These are phyloP conservation scores for Anthracocystis walkeri DNA, from an alignment of 1,284 basidiomycete genomes.

Conservation along the genomic window DNA sequence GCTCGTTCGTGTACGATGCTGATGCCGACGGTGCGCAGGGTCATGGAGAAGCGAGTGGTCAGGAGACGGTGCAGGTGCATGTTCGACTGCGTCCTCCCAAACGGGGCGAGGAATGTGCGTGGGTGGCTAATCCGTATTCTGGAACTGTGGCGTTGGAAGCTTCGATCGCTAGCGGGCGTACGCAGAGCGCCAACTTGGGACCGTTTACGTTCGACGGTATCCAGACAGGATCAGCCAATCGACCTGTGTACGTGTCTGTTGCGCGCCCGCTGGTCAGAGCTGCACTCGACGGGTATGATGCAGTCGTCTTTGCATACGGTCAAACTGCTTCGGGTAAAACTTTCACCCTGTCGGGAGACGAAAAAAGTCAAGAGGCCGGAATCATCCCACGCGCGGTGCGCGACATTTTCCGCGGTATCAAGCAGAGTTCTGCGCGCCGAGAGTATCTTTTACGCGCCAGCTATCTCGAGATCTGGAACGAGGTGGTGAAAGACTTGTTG, in stretches of 20 bases:
- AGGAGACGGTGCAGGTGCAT: constrained; percentile 58
- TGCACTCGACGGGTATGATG: constrained; percentile 64
- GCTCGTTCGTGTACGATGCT: constrained; percentile 60
- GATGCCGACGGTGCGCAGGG: constrained; percentile 6
- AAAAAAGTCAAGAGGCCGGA: constrained; percentile 71
- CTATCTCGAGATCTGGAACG: constrained; percentile 91
- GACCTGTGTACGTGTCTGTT: constrained; percentile 83
- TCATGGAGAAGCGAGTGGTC: constrained; percentile 5
- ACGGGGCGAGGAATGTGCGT: constrained; percentile 56
- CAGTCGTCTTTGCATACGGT: constrained; percentile 65
- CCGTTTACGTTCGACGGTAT: constrained; percentile 75
- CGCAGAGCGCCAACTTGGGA: constrained; percentile 47
- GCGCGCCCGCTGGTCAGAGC: constrained; percentile 82
- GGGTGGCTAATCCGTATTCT: constrained; percentile 48
- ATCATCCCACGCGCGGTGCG: constrained; percentile 62
- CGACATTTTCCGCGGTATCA: constrained; percentile 70
- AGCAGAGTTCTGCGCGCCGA: constrained; percentile 70
- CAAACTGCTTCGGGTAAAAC: constrained; percentile 70
- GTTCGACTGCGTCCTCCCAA: constrained; percentile 56
- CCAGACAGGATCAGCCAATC: constrained; percentile 84
- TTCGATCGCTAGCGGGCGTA: constrained; percentile 32
- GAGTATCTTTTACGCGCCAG: constrained; percentile 94
- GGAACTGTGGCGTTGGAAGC: constrained; percentile 54
- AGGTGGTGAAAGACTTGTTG: constrained; percentile 86
- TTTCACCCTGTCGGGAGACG: constrained; percentile 57